Percentiles rank a stretch among this genome's conserved stretches.
Evolutionary conservation across 768 basidiomycete species (phyloP).

Genomic region (Boletus vinaceobasis): DNA sequence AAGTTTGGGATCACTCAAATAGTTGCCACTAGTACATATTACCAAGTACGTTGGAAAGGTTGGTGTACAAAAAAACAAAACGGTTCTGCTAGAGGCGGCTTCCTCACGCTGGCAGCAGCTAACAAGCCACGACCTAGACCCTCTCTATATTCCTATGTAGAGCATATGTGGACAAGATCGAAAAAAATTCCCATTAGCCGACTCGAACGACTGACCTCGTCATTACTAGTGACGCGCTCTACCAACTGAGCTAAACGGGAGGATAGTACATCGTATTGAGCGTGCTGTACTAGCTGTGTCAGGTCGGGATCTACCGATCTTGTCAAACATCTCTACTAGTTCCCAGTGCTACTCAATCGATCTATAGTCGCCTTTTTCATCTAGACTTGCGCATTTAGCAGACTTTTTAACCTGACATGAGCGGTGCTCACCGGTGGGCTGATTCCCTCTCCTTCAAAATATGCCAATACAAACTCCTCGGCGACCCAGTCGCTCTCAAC

Average conservation of each 20-base stretch:
- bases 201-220: slow-evolving; percentile 67
- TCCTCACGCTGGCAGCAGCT: background rate
- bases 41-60: background rate
- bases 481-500: slow-evolving; percentile 76
- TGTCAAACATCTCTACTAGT: background rate
- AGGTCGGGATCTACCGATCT: background rate
- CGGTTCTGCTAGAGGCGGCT: background rate
- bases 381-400: slow-evolving; percentile 13
- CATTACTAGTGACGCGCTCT: slow-evolving; percentile 73
- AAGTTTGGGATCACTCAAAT: slow-evolving; percentile 9
- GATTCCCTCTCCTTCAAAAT: slow-evolving; percentile 67
- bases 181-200: slow-evolving; percentile 45
- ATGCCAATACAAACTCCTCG: slow-evolving; percentile 67
- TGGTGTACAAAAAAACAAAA: background rate
- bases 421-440: slow-evolving; percentile 61
- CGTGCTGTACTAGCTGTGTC: background rate
- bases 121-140: background rate
- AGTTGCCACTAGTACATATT: background rate
- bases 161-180: too few relatives aligned
- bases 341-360: slow-evolving; percentile 18
- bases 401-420: background rate
- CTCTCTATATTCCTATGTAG: background rate
- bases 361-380: slow-evolving; percentile 29
- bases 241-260: slow-evolving; percentile 44
- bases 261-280: rapidly evolving